Evolutionary conservation across 2,329 filamentous ascomycete species (phyloP), one percentile per base, ranked within the genome.

Genomic region (Venturiaceae sp.): DNA sequence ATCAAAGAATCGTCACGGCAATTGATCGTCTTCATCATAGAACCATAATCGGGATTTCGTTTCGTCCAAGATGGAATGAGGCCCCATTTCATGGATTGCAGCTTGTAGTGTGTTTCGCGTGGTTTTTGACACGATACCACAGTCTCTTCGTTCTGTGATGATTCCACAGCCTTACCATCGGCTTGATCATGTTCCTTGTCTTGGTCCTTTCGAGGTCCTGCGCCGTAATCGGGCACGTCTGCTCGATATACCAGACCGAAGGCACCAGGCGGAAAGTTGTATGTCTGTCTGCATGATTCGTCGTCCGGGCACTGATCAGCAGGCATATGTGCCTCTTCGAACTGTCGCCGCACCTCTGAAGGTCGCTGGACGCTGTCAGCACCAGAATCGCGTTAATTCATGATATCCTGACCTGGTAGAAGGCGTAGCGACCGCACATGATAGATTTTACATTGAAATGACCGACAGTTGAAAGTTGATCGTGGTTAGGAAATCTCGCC

Each of bases 21-120:
- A 73, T 99, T 97, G 72, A 97, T 97, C 0, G 91, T 96, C 67
- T 87, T 90, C 78, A 95, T 80, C 71, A 90, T 79, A 1, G 84
- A 84, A 28, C 82, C 79, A 66, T 94, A 92, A 67, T 90, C 84
- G 0, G 90, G 89, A 56, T 85, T 85, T 13, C 86, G 81, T 74
- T 92, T 95, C 3, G 89, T 95, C 92, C 92, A 97, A 71, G 87
- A 96, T 0, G 94, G 92, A 14, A 97, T 79, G 6, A 99, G 80
- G 0, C 92, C 94, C 94, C 94, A 99, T 80, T 90, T 92, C 88
- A 97, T 97, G 2, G 85, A 80, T 69, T 96, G 91, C 8, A 99
- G 76, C 71, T 88, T 92, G 75, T 95, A 96, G 64, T 75, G 83
- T 9, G 79, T 78, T 60, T 74, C 69, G 44, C 63, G 32, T 58